Evolutionary conservation across 129 eudicot species (phyloP).

Genomic region (Tagetes erecta): DNA sequence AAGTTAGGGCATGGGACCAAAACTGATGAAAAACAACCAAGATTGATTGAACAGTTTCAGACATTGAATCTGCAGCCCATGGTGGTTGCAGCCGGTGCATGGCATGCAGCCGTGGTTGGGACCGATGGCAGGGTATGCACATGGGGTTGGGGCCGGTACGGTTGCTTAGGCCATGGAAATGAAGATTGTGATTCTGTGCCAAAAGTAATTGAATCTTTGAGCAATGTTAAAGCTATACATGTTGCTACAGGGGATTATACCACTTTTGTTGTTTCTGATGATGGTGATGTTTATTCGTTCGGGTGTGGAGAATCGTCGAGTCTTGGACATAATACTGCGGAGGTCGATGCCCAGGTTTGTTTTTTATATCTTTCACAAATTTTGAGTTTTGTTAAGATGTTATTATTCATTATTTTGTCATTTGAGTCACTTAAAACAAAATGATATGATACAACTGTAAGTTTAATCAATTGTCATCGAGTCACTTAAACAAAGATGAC

Average conservation of each 20-base stretch:
- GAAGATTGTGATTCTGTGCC: conserved; percentile 94
- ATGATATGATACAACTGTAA: not conserved
- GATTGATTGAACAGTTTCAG: conserved; percentile 74
- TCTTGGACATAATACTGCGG: conserved; percentile 74
- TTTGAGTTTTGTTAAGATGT: not conserved
- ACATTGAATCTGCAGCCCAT: conserved; percentile 79
- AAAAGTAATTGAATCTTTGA: conserved; percentile 82
- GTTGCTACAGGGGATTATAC: conserved; percentile 98
- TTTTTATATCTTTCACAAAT: not conserved
- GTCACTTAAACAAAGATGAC: not conserved
- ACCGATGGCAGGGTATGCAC: conserved; percentile 94
- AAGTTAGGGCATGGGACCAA: conserved; percentile 86
- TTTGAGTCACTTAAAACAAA: not conserved
- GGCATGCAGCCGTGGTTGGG: conserved; percentile 99
- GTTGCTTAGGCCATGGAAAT: conserved; percentile 95
- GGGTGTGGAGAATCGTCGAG: conserved; percentile 97
- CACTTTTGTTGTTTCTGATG: conserved; percentile 80
- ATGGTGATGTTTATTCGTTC: conserved; percentile 85
- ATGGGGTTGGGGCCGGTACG: conserved; percentile 93
- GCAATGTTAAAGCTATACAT: conserved; percentile 81
- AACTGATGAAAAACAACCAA: conserved; percentile 80
- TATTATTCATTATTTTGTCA: not conserved
- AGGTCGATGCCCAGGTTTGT: conserved; percentile 70
- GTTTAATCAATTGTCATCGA: not conserved
- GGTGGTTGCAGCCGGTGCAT: conserved; percentile 94